Evolutionary conservation across 1,284 basidiomycete species (phyloP).

Genomic region (Peniophora sp.): DNA sequence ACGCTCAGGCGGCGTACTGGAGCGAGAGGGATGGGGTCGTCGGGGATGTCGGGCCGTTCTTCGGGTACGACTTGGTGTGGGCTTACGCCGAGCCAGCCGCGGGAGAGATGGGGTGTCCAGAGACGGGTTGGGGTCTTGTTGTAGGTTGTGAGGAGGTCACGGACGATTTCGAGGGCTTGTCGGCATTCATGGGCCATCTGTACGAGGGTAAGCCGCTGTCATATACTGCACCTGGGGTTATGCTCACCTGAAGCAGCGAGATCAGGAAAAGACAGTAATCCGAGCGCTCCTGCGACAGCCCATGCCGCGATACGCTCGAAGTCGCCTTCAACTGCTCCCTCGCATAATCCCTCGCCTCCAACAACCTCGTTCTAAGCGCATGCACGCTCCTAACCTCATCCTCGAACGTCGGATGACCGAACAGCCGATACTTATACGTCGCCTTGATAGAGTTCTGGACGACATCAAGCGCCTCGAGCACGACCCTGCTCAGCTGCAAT

Average conservation of each 20-base stretch:
- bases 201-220: background rate
- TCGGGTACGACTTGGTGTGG: conserved; percentile 31
- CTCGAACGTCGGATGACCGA: conserved; percentile 4
- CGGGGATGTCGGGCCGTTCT: conserved; percentile 21
- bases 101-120: conserved; percentile 36
- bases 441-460: conserved; percentile 26
- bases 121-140: conserved; percentile 28
- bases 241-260: conserved; percentile 35
- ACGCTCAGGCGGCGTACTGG: conserved; percentile 16
- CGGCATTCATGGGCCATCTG: conserved; percentile 39
- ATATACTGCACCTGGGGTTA: background rate
- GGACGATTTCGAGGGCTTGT: conserved; percentile 26
- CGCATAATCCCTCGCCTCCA: conserved; percentile 22
- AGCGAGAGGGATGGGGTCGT: conserved; percentile 14
- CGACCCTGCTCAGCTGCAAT: conserved; percentile 25
- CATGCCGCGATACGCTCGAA: conserved; percentile 22
- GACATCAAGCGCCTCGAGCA: conserved; percentile 27
- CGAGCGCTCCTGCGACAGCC: conserved; percentile 23
- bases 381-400: conserved; percentile 20
- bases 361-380: conserved; percentile 21
- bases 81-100: conserved; percentile 40
- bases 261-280: conserved; percentile 34
- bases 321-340: conserved; percentile 24
- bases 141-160: conserved; percentile 26
- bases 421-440: conserved; percentile 23